Base-by-base conservation (phyloP, 345 rosid species). In the Salix koriyanagi region DNA sequence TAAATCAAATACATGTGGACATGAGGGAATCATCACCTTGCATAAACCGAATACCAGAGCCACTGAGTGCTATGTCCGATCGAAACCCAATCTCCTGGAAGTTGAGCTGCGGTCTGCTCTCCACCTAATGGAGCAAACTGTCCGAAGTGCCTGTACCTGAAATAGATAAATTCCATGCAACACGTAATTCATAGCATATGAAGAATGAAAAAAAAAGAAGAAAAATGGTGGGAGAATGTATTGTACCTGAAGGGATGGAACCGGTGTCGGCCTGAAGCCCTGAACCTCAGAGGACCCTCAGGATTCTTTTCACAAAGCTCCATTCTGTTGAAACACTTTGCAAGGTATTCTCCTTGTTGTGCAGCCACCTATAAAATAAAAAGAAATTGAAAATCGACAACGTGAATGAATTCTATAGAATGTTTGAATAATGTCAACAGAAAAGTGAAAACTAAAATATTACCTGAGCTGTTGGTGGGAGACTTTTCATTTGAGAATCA, bases 11-110 rank as follows among this genome's bases (percentile, higher is more conserved):
- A 26, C 11, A 50, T 42, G 19, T 2, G 36, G 4, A 52, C 4
- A 26, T 12, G 36, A 62, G 19, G 13, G 23, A 30, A 30, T 15
- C 23, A 18, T 76, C 74, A 87, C 91, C 90, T 87, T 80, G 97
- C 90, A 75, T 93, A 93, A 28, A 93, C 90, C 8, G 98, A 91
- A 81, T 94, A 94, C 98, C 95, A 94, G 1, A 92, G 94, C 97
- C 98, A 92, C 75, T 89, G 97, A 13, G 82, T 78, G 69, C 94
- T 89, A 25, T 75, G 90, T 2, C 97, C 98, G 65, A 94, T 89
- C 0, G 96, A 92, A 16, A 94, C 87, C 91, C 91, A 88, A 70
- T 94, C 97, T 13, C 96, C 91, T 6, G 98, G 98, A 26, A 94
- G 89, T 58, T 94, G 88, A 23, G 92, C 92, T 68, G 98, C 98